Evolutionary conservation across 208 protist species (phyloP).

Genomic region (Trypanosoma boissoni): DNA sequence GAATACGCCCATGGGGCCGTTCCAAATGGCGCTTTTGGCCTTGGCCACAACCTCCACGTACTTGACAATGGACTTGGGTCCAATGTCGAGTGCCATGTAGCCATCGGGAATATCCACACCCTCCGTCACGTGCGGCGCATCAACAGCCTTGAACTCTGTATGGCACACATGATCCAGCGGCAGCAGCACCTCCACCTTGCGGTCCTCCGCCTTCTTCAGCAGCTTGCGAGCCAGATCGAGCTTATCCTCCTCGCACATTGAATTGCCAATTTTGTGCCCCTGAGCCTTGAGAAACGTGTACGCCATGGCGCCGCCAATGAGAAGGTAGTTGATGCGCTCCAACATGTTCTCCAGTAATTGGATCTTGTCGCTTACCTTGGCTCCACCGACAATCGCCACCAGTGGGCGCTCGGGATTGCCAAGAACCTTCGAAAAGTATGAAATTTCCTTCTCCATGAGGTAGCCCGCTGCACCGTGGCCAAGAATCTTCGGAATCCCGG

Average conservation of each 20-base stretch:
- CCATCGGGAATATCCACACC: slow-evolving; percentile 73
- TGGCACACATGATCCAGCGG: slow-evolving; percentile 97
- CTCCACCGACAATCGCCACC: slow-evolving; percentile 96
- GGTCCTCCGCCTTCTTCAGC: slow-evolving; percentile 94
- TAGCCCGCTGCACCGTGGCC: slow-evolving; percentile 94
- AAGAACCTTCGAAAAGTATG: slow-evolving; percentile 96
- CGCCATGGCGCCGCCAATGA: slow-evolving; percentile 99
- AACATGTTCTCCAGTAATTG: slow-evolving; percentile 99
- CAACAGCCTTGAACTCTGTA: slow-evolving; percentile 88
- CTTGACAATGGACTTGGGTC: slow-evolving; percentile 85
- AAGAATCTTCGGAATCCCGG: slow-evolving; percentile 80
- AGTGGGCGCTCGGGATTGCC: slow-evolving; percentile 85
- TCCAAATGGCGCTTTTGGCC: slow-evolving; percentile 96
- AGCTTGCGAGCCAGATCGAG: slow-evolving; percentile 79
- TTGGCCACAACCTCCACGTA: slow-evolving; percentile 79
- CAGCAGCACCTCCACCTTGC: slow-evolving; percentile 96
- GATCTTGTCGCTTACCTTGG: slow-evolving; percentile 99
- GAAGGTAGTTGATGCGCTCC: slow-evolving; percentile 96
- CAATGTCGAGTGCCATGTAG: slow-evolving; percentile 96
- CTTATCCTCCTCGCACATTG: slow-evolving; percentile 94
- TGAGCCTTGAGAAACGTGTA: slow-evolving; percentile 96
- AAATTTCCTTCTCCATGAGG: slow-evolving; percentile 98
- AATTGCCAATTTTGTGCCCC: slow-evolving; percentile 92
- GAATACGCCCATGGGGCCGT: slow-evolving; percentile 97
- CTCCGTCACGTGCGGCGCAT: slow-evolving; percentile 64